Evolutionary conservation across 2,329 filamentous ascomycete species (phyloP).

Genomic region (Alternaria conjuncta): DNA sequence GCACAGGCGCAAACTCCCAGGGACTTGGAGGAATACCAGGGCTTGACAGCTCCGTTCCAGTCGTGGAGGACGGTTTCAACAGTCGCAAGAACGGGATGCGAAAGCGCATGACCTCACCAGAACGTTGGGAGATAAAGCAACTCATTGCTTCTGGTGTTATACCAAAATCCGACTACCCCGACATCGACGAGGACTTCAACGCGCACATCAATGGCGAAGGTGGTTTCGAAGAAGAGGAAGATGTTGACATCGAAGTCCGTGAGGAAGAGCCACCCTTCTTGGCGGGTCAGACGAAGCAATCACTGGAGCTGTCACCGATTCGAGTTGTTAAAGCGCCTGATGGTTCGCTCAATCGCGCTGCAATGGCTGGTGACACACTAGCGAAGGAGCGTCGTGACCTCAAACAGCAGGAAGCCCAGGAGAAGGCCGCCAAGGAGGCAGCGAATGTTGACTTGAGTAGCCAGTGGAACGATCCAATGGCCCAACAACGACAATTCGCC

Average conservation of each 20-base stretch:
- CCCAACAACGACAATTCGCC: conserved; percentile 86
- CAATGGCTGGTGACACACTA: conserved; percentile 87
- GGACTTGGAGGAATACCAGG: conserved; percentile 69
- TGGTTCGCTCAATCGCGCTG: conserved; percentile 95
- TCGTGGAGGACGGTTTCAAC: conserved; percentile 67
- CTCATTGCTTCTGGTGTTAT: conserved; percentile 94
- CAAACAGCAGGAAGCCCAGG: conserved; percentile 85
- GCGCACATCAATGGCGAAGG: conserved; percentile 84
- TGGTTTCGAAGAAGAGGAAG: conserved; percentile 90
- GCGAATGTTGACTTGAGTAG: conserved; percentile 81
- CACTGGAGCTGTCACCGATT: conserved; percentile 91
- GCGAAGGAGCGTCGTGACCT: conserved; percentile 90
- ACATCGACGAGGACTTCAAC: conserved; percentile 92
- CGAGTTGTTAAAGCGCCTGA: conserved; percentile 96
- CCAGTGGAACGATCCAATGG: conserved; percentile 98
- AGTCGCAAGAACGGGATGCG: conserved; percentile 62
- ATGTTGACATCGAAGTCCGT: conserved; percentile 94
- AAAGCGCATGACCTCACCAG: conserved; percentile 95
- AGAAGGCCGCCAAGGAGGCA: conserved; percentile 74
- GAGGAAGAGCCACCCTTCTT: conserved; percentile 97
- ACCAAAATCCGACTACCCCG: conserved; percentile 91
- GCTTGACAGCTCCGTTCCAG: conserved; percentile 60
- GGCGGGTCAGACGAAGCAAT: conserved; percentile 94
- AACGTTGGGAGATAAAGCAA: conserved; percentile 97
- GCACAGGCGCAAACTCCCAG: conserved; percentile 81